Evolutionary conservation across 495 filamentous ascomycete genomes (phyloP).

Genomic region (Elaphomyces granulatus): DNA sequence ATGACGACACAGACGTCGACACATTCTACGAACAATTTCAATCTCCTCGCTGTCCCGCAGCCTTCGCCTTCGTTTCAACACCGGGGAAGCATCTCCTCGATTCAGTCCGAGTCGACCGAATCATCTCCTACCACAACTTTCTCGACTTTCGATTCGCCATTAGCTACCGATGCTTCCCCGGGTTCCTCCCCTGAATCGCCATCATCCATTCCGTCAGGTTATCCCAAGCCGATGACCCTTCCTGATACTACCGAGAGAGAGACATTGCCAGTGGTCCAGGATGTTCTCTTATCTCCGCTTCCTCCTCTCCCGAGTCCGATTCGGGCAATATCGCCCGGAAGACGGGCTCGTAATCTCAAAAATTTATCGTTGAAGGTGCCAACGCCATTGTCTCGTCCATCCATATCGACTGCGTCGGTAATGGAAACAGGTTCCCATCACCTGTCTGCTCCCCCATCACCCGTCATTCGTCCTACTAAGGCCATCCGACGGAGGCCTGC

Average conservation of each 20-base stretch:
- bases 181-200: slow-evolving; percentile 87
- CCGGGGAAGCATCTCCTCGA: slow-evolving; percentile 41
- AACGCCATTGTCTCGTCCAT: slow-evolving; percentile 27
- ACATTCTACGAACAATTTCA: slow-evolving; percentile 18
- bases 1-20: slow-evolving; percentile 2
- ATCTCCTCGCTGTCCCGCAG: slow-evolving; percentile 20
- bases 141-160: slow-evolving; percentile 82
- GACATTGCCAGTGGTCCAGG: slow-evolving; percentile 10
- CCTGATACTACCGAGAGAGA: slow-evolving; percentile 17
- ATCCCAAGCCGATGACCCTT: slow-evolving; percentile 24
- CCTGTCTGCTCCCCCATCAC: slow-evolving; percentile 65
- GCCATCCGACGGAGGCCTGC: slow-evolving; percentile 61
- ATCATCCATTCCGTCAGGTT: slow-evolving; percentile 37
- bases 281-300: slow-evolving; percentile 27
- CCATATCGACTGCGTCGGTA: slow-evolving; percentile 36
- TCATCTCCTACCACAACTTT: slow-evolving; percentile 91
- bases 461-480: slow-evolving; percentile 66
- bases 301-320: slow-evolving; percentile 22
- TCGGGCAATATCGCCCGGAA: slow-evolving; percentile 44
- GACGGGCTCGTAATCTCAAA: slow-evolving; percentile 79
- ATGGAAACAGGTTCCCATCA: slow-evolving; percentile 30
- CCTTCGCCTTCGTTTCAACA: slow-evolving; percentile 23
- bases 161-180: slow-evolving; percentile 78
- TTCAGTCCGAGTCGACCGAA: slow-evolving; percentile 71
- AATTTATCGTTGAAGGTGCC: slow-evolving; percentile 81